Evolutionary conservation across 768 basidiomycete genomes (phyloP), one percentile per base, ranked within the genome.

Genomic region (Zangia roseola): DNA sequence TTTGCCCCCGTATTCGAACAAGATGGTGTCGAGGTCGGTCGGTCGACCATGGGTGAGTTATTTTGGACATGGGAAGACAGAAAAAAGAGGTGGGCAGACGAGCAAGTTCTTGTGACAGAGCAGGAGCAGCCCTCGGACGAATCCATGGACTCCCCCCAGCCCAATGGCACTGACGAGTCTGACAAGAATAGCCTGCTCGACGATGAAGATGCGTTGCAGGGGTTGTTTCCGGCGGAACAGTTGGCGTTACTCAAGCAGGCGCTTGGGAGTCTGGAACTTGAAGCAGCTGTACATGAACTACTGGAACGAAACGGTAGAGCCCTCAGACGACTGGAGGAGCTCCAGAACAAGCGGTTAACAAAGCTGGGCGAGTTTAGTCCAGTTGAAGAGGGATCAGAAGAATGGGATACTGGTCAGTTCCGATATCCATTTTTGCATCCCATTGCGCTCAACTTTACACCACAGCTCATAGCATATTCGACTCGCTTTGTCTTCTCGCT

Each of bases 1-100:
- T 92, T 92, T 67, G 89, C 90, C 0, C 90, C 90, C 1, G 71
- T 75, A 10, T 91, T 88, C 63, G 86, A 89, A 50, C 85, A 88
- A 54, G 84, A 88, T 50, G 83, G 83, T n/a, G 77, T 80, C 41
- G 80, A 88, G 58, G 69, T 91, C 6, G 88, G 88, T 4, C 74
- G 80, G 46, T 65, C 71, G 2, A 72, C 78, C 43, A 72, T 91
- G 47, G 83, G 80, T 13, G 79, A 87, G 61, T 67, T 82, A 10
- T 65, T 83, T 23, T 82, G 74, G 64, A 71, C 71, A 52, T 75
- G 75, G 54, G 75, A 79, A 36, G 71, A 76, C 53, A 72, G 73
- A 63, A 70, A 60, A 54, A 63, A 58, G 54, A 43, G 45, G 68
- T 55, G 65, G 61, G 30, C 56, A 46, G 49, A 61, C 45, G 60